These are phyloP conservation scores for Mollisiaceae sp. DNA, from an alignment of 2,329 filamentous ascomycete species.

Conservation along the genomic window DNA sequence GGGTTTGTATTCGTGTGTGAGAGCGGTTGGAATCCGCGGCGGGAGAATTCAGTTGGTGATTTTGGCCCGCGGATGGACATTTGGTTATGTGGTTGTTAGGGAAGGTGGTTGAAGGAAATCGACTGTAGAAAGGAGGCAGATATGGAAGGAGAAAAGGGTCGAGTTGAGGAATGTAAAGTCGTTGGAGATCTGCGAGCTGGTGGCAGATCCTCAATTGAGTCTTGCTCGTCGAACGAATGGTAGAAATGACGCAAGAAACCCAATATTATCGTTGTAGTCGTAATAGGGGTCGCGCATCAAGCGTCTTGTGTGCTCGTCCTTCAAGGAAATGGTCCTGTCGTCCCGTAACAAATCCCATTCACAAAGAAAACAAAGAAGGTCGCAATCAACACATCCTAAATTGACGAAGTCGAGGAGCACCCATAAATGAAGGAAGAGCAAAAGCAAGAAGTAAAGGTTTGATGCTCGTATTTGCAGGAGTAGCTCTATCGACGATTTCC, in stretches of 20 bases:
- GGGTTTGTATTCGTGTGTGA: conserved; percentile 25
- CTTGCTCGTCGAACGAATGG: background rate
- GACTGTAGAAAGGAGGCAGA: background rate
- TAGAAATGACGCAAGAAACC: background rate
- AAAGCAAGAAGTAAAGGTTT: background rate
- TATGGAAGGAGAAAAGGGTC: conserved; percentile 11
- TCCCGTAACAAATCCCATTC: background rate
- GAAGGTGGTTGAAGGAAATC: background rate
- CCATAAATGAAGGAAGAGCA: background rate
- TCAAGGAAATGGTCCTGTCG: conserved; percentile 2
- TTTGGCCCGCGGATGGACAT: conserved; percentile 39
- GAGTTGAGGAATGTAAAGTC: conserved; percentile 4
- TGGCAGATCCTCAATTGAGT: conserved; percentile 9
- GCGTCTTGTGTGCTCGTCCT: background rate
- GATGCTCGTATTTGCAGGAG: background rate
- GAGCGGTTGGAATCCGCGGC: conserved; percentile 39
- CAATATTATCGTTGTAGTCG: background rate
- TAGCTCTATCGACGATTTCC: background rate
- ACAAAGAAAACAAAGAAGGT: conserved; percentile 8
- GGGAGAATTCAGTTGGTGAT: conserved; percentile 35
- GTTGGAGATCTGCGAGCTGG: conserved; percentile 3
- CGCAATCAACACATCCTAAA: background rate
- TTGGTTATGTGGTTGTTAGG: conserved; percentile 10
- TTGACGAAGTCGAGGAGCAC: background rate
- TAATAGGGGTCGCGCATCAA: conserved; percentile 10